Conservation (phyloP, 257 asterid species). For the Pogostemon cablin region DNA sequence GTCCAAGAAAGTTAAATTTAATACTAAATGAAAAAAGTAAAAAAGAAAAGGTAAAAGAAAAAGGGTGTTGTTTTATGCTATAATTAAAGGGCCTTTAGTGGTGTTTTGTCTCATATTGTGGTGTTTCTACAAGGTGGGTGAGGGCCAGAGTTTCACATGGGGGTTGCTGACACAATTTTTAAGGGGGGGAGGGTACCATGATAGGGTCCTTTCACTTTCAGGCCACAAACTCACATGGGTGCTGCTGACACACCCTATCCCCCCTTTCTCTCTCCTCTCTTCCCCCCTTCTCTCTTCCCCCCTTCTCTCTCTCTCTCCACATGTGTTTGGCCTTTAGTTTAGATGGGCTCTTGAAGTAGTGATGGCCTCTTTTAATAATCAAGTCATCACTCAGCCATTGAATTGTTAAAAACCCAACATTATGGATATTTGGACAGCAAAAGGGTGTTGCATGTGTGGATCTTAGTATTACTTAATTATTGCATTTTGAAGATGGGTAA, state of each 20-base stretch:
- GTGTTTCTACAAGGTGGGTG: slow-evolving; percentile 36
- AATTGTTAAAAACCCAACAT: slow-evolving; percentile 31
- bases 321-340: slow-evolving; percentile 47
- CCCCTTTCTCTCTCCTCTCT: slow-evolving; percentile 3
- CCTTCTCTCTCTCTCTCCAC: slow-evolving; percentile 21
- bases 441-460: slow-evolving; percentile 20
- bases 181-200: slow-evolving; percentile 24
- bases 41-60: slow-evolving; percentile 8
- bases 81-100: slow-evolving; percentile 44
- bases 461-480: slow-evolving; percentile 3
- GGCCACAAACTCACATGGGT: slow-evolving; percentile 43
- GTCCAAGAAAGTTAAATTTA: not conserved
- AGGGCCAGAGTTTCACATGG: slow-evolving; percentile 55
- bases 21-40: not conserved
- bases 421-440: slow-evolving; percentile 31
- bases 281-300: not conserved
- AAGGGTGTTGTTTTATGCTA: slow-evolving; percentile 33
- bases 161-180: slow-evolving; percentile 38
- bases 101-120: slow-evolving; percentile 46
- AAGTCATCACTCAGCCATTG: slow-evolving; percentile 21
- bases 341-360: slow-evolving; percentile 29
- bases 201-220: slow-evolving; percentile 50
- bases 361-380: slow-evolving; percentile 27
- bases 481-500: slow-evolving; percentile 1
- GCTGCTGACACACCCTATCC: slow-evolving; percentile 28